Evolutionary conservation across 805 yeast species (phyloP), one percentile per base, ranked within the genome.

Genomic region (Saccharomyces cerevisiae): DNA sequence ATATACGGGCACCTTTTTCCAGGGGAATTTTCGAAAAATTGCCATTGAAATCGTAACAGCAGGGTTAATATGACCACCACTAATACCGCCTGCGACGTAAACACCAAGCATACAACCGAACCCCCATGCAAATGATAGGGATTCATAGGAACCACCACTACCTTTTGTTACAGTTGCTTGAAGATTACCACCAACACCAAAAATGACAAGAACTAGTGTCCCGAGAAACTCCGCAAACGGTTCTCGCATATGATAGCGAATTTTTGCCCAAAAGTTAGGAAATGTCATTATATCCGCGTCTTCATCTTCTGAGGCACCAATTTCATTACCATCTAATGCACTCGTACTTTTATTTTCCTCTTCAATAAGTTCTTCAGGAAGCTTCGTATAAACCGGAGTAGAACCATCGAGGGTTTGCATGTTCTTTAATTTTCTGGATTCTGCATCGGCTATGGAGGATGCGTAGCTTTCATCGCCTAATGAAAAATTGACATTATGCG

Each of bases 41-140:
- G 79, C 78, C 60, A 74, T 66, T 9, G 72, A 65, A 11, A 77
- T 50, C 6, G 80, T 75, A 46, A 76, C 76, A 57, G 78, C 78
- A 3, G 80, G 80, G 62, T 77, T 76, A 51, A 76, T 60, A 56
- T 76, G 80, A 32, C 77, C 80, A 60, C 79, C 80, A 55, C 79
- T 74, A 52, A 76, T 65, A 57, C 80, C 80, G 50, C 78, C 78
- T 47, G 77, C 70, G n/a, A 67, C 67, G 47, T 68, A 63, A 53
- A 74, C 75, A 50, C 79, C 80, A 41, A 76, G 57, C 73, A 75
- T 74, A 47, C 75, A 76, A 6, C 76, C 80, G 43, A 75, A 59
- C 47, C 79, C 80, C 79, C 79, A 76, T 3, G 73, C 65, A 53
- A 76, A 64, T 5, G 75, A 72, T 54, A 75, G 63, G 17, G 75